These are phyloP conservation scores for Pleurotus platypus DNA, from an alignment of 768 basidiomycete genomes.

Conservation along the genomic window DNA sequence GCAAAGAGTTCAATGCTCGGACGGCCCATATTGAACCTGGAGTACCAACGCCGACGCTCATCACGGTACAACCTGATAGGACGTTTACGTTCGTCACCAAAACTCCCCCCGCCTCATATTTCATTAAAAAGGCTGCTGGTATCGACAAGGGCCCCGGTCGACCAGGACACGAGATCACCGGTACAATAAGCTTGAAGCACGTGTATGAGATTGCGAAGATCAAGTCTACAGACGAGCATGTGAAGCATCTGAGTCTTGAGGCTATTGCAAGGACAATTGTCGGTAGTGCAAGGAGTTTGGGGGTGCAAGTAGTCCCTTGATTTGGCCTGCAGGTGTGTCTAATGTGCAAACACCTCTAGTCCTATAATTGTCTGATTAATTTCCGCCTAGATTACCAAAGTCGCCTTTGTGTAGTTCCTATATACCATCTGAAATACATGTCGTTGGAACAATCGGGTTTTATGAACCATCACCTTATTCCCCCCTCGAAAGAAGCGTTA, in stretches of 20 bases:
- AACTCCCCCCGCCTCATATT: slow-evolving; percentile 85
- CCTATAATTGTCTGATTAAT: neutral
- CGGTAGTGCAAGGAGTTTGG: slow-evolving; percentile 85
- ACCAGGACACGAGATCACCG: slow-evolving; percentile 73
- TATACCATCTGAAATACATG: neutral
- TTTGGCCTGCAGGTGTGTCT: slow-evolving; percentile 2
- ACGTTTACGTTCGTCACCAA: slow-evolving; percentile 92
- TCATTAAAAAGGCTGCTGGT: slow-evolving; percentile 87
- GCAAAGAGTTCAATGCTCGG: slow-evolving; percentile 99
- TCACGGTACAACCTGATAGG: slow-evolving; percentile 92
- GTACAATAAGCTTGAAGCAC: slow-evolving; percentile 91
- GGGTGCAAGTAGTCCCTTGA: slow-evolving; percentile 88
- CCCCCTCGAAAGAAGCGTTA: neutral
- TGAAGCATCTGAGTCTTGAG: slow-evolving; percentile 84
- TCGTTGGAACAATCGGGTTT: too few relatives aligned
- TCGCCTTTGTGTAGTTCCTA: neutral
- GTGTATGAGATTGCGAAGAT: slow-evolving; percentile 98
- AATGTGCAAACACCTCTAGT: neutral
- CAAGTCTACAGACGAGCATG: slow-evolving; percentile 85
- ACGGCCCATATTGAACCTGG: slow-evolving; percentile 85
- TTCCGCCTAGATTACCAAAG: neutral
- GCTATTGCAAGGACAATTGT: slow-evolving; percentile 85
- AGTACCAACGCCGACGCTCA: slow-evolving; percentile 86
- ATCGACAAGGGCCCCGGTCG: slow-evolving; percentile 88
- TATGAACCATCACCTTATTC: neutral